Evolutionary conservation across 306 rosid species (phyloP).

Genomic region (Begonia fuchsioides): DNA sequence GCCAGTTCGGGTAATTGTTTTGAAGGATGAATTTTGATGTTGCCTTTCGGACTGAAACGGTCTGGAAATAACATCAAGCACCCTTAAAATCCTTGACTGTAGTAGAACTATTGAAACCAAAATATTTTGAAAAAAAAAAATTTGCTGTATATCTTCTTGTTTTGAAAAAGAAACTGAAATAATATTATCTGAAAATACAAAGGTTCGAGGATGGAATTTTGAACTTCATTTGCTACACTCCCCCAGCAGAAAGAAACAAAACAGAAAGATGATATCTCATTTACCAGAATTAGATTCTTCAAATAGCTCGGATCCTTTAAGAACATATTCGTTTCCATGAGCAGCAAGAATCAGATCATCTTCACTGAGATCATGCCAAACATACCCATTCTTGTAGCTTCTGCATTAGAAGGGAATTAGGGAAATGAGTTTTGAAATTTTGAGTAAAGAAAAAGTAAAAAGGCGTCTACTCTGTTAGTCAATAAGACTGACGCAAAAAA

Average conservation of each 20-base stretch:
- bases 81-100: constrained; percentile 5
- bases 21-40: constrained; percentile 40
- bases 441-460: too few species aligned
- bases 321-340: constrained; percentile 81
- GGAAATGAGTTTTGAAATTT: too few species aligned
- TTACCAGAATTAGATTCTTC: constrained; percentile 69
- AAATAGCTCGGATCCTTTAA: constrained; percentile 90
- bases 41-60: constrained; percentile 36
- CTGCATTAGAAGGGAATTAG: constrained; percentile 26
- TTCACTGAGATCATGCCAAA: constrained; percentile 91
- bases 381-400: constrained; percentile 81
- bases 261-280: neutral
- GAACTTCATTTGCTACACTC: too few species aligned
- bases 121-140: neutral
- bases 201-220: too few species aligned
- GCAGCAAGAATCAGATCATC: constrained; percentile 71
- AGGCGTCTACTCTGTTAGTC: too few species aligned
- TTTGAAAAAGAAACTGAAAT: too few species aligned
- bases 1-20: constrained; percentile 61
- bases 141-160: too few species aligned
- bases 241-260: too few species aligned
- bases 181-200: too few species aligned
- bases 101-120: neutral
- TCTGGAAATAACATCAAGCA: constrained; percentile 20
- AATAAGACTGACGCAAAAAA: too few species aligned